Evolutionary conservation across 495 filamentous ascomycete genomes (phyloP), one percentile per base, ranked within the genome.

Genomic region (Penicillium waksmanii): DNA sequence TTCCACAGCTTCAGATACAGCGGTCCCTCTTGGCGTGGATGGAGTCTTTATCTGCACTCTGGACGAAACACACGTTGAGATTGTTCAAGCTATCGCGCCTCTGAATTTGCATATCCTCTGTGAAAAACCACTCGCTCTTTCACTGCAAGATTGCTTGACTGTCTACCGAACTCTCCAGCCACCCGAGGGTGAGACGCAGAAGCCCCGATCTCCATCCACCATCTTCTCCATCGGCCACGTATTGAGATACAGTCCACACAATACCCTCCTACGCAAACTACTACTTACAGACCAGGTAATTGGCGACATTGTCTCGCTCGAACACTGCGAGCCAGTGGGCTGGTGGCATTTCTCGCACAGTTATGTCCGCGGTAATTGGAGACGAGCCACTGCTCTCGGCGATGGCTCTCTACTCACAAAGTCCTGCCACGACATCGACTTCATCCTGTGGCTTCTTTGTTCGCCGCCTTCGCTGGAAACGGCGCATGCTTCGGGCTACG

Each of bases 301-400:
- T 66, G 95, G 95, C n/a, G 93, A 97, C 31, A 78, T 96, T 9
- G 73, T 96, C 19, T 91, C 87, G 12, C 78, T 98, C 36, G 90
- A 94, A 60, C 95, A 98, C 68, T 92, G 89, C 1, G 96, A 98
- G 72, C 95, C 95, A 0, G 88, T 98, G 1, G 95, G 95, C 3
- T 96, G 88, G 85, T 98, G 92, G 92, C 95, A 98, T 73, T 98
- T 97, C 68, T 78, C 88, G 1, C 95, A 98, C 74, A 90, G 86
- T 64, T 98, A 97, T 64, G 95, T 98, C 21, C 84, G 87, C 18
- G 95, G 95, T 13, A 97, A 97, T 74, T 98, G 95, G 95, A 86
- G 95, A 5, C 90, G 89, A 49, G 86, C 89, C 55, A 87, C 83
- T 2, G 79, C 79, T 0, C 47, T 48, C 3, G 78, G 78, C 11